Evolutionary conservation across 2,329 filamentous ascomycete genomes (phyloP).

Genomic region (Atkinsonella hypoxylon): DNA sequence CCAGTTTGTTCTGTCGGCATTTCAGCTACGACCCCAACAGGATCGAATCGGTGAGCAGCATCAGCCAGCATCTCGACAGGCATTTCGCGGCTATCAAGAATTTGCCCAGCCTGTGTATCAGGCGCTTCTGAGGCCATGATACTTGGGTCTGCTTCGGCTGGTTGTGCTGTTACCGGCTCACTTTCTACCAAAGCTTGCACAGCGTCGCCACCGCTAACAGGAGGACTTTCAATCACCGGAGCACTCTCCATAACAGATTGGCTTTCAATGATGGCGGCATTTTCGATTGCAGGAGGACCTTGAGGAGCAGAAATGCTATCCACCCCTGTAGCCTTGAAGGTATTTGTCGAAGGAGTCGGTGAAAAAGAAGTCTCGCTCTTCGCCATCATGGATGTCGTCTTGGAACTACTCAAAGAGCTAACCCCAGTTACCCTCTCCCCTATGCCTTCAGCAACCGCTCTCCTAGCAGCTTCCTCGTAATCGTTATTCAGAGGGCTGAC

Average conservation of each 20-base stretch:
- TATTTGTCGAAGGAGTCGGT: not conserved
- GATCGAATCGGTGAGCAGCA: constrained; percentile 19
- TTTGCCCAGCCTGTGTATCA: constrained; percentile 13
- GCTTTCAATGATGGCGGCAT: not conserved
- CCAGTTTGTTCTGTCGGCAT: constrained; percentile 33
- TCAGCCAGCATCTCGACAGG: constrained; percentile 14
- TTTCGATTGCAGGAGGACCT: not conserved
- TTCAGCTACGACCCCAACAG: constrained; percentile 34
- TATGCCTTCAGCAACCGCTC: constrained; percentile 12
- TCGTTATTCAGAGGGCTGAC: constrained; percentile 31
- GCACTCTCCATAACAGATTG: not conserved
- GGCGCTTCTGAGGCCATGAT: constrained; percentile 1
- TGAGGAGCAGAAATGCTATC: not conserved
- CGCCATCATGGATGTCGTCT: constrained; percentile 16
- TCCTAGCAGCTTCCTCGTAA: constrained; percentile 18
- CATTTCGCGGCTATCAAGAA: constrained; percentile 23
- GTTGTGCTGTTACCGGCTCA: constrained; percentile 7
- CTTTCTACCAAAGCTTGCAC: not conserved
- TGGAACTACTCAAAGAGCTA: constrained; percentile 18
- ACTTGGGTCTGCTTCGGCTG: not conserved
- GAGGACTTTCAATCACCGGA: not conserved
- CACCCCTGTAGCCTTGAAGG: not conserved
- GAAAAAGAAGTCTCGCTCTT: constrained; percentile 9
- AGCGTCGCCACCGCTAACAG: not conserved
- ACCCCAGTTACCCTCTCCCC: constrained; percentile 11